Evolutionary conservation across 768 basidiomycete genomes (phyloP), one percentile per base, ranked within the genome.

Genomic region (Tricholoma matsutake): DNA sequence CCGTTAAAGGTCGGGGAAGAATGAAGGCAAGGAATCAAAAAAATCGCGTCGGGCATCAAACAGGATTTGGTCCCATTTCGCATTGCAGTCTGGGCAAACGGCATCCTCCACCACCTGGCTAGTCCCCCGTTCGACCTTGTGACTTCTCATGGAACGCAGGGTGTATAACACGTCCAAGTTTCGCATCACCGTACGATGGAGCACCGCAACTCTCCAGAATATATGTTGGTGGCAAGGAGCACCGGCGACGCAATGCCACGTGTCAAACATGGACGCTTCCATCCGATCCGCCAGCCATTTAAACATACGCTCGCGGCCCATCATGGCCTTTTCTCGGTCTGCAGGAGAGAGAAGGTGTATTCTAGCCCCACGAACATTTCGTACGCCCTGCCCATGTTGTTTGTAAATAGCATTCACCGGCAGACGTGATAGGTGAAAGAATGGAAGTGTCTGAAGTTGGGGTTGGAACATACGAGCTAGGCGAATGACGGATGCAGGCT

Each of bases 391-490:
- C 6, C 59, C 63, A 31, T 67, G 63, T 16, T 64, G 68, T 22
- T 66, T 64, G 32, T 69, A 69, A 4, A 62, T 61, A 7, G 68
- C 64, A 29, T 67, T 69, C 20, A 66, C 59, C 4, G 68, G 66
- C 6, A 69, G 66, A 35, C 68, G 66, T 6, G 60, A 57, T 35
- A 65, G 66, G 56, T 69, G 66, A 61, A 61, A 72, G 56, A 64
- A 67, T 29, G 68, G 64, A 39, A 63, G 43, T 39, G 64, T 61
- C 49, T 67, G 60, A 58, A 67, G 60, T 16, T 49, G 47, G 14
- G 64, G 60, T 55, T 71, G 65, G 52, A 71, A 73, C 52, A 62
- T 59, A 45, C 70, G 64, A 34, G 69, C 69, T 18, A 67, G 63
- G 58, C 69, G 61, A 56, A 63, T 61, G 60, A 66, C 64, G 14